Conservation (phyloP, 2,329 filamentous ascomycete genomes). For the Septoria petroselini region DNA sequence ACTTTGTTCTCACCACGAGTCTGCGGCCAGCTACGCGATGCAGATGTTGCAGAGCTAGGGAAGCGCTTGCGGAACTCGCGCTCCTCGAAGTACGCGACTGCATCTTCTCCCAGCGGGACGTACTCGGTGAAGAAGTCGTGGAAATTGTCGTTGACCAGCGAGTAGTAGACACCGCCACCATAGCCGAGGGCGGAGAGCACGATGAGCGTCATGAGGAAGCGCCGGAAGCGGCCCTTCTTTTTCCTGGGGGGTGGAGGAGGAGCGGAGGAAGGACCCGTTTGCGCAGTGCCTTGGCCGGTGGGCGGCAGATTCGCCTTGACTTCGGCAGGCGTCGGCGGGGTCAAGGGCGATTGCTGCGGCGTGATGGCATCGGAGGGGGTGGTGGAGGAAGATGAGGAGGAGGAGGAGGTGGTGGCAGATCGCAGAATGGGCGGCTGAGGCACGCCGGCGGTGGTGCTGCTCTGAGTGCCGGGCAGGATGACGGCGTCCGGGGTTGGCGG, state of each 20-base stretch:
- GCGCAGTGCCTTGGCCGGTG: conserved; percentile 38
- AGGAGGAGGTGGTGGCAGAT: conserved; percentile 16
- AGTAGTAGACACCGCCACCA: conserved; percentile 85
- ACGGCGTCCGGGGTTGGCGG: conserved; percentile 33
- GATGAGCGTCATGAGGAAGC: conserved; percentile 72
- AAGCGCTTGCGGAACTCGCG: conserved; percentile 88
- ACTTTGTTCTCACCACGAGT: conserved; percentile 63
- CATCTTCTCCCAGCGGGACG: conserved; percentile 88
- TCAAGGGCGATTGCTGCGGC: conserved; percentile 19
- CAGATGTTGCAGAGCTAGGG: conserved; percentile 49
- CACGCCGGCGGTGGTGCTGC: conserved; percentile 32
- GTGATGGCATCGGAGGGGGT: conserved; percentile 11
- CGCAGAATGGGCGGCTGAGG: conserved; percentile 34
- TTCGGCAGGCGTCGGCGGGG: conserved; percentile 29
- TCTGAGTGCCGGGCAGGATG: conserved; percentile 37
- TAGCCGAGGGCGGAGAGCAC: conserved; percentile 76
- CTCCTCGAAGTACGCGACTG: conserved; percentile 93
- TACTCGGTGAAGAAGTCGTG: conserved; percentile 99
- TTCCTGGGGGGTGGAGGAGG: conserved; percentile 52
- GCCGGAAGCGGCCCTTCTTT: conserved; percentile 69
- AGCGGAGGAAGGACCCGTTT: conserved; percentile 44
- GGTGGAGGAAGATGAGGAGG: conserved; percentile 18
- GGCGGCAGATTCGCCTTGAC: conserved; percentile 31
- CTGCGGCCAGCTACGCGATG: conserved; percentile 46
- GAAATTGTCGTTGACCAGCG: conserved; percentile 92